Evolutionary conservation across 2,329 filamentous ascomycete species (phyloP).

Genomic region (Gaeumannomyces tritici): DNA sequence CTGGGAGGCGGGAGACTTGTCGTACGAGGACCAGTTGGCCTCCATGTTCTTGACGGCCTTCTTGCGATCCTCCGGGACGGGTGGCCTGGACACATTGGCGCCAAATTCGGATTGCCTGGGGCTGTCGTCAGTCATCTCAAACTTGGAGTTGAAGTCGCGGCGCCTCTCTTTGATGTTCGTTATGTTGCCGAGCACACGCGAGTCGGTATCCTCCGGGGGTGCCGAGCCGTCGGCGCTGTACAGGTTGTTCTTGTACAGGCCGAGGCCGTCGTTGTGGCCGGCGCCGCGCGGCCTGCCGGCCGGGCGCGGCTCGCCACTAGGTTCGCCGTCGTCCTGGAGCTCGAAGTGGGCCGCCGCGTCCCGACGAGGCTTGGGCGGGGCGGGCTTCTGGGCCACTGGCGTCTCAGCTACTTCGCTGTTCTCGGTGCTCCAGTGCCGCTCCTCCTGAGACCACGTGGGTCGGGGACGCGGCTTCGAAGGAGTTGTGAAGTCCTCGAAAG

Average conservation of each 20-base stretch:
- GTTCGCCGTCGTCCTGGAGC: conserved; percentile 59
- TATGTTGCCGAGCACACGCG: conserved; percentile 50
- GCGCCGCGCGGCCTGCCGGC: conserved; percentile 39
- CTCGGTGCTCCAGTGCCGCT: conserved; percentile 72
- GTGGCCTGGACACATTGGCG: conserved; percentile 22
- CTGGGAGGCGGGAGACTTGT: conserved; percentile 40
- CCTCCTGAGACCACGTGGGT: conserved; percentile 53
- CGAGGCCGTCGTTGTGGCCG: conserved; percentile 57
- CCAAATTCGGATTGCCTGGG: conserved; percentile 31
- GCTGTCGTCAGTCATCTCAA: conserved; percentile 62
- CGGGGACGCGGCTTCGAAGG: conserved; percentile 66
- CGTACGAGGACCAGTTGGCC: conserved; percentile 48
- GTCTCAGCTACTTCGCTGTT: conserved; percentile 50
- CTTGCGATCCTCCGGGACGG: conserved; percentile 46
- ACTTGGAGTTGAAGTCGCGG: conserved; percentile 73
- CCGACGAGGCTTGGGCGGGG: conserved; percentile 59
- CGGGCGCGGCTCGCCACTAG: conserved; percentile 34
- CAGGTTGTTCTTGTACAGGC: conserved; percentile 54
- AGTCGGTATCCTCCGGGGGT: conserved; percentile 24
- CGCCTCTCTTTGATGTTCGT: conserved; percentile 64
- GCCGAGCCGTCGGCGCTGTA: conserved; percentile 47
- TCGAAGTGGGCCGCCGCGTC: conserved; percentile 80
- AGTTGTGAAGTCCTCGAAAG: conserved; percentile 79
- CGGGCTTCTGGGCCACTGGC: conserved; percentile 42
- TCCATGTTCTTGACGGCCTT: conserved; percentile 69